A percentile compares a stretch with the other conserved stretches of the same genome.
Conservation (phyloP, 2,329 filamentous ascomycete genomes). For the Tolypocladium guangdongense region DNA sequence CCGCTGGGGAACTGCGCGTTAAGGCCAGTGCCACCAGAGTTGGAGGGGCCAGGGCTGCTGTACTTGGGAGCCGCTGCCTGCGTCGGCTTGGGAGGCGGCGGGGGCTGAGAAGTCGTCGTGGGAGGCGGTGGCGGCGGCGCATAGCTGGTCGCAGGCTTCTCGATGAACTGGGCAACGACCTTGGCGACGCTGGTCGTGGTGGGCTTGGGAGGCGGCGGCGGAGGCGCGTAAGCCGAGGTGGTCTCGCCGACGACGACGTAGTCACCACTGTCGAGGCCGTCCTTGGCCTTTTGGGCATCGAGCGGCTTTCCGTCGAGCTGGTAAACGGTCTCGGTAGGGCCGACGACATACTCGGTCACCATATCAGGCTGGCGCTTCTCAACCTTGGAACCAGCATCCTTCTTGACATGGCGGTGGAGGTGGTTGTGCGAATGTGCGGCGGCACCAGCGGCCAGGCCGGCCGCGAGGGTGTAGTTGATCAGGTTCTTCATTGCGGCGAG, state of each 20-base stretch:
- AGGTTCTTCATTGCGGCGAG: slow-evolving; percentile 6
- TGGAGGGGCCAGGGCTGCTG: slow-evolving; percentile 7
- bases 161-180: slow-evolving; percentile 38
- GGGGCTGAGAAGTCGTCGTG: slow-evolving; percentile 8
- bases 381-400: slow-evolving; percentile 34
- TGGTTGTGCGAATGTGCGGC: slow-evolving; percentile 52
- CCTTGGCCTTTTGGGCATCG: slow-evolving; percentile 51
- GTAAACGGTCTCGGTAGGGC: slow-evolving; percentile 59
- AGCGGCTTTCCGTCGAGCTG: slow-evolving; percentile 56
- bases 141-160: slow-evolving; percentile 23
- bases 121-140: slow-evolving; percentile 6
- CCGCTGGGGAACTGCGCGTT: slow-evolving; percentile 66
- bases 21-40: slow-evolving; percentile 38
- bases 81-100: slow-evolving; percentile 3
- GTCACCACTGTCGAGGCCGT: slow-evolving; percentile 59
- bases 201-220: slow-evolving; percentile 23
- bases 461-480: slow-evolving; percentile 39
- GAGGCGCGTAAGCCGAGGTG: slow-evolving; percentile 39
- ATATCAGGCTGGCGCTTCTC: slow-evolving; percentile 35
- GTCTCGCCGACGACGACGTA: slow-evolving; percentile 56
- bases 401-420: slow-evolving; percentile 46
- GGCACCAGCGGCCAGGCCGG: slow-evolving; percentile 38
- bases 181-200: slow-evolving; percentile 22
- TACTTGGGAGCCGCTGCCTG: slow-evolving; percentile 10
- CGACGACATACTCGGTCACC: slow-evolving; percentile 44